A percentile compares a stretch with the other conserved stretches of the same genome.
Evolutionary conservation across 2,329 filamentous ascomycete species (phyloP).

Genomic region (Cladobotryum protrusum): DNA sequence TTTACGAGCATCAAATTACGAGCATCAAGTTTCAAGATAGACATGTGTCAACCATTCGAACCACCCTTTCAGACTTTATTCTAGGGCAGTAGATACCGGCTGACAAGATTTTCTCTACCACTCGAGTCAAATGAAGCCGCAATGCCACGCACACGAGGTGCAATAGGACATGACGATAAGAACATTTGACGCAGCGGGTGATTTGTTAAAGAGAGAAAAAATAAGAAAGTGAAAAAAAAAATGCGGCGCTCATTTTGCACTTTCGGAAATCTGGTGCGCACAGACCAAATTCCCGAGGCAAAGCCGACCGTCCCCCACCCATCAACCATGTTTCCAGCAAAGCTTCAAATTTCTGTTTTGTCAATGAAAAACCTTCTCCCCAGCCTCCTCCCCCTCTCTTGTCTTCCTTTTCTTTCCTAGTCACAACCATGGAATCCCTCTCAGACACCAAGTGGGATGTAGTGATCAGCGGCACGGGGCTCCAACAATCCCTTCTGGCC

Average conservation of each 20-base stretch:
- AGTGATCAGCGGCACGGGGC: conserved; percentile 70
- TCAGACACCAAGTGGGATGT: conserved; percentile 72
- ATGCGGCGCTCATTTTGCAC: background rate
- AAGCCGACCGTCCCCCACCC: conserved; percentile 9
- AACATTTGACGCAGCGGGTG: conserved; percentile 21
- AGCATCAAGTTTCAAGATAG: background rate
- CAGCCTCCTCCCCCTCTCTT: conserved; percentile 6
- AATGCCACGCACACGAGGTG: conserved; percentile 42
- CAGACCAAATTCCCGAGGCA: background rate
- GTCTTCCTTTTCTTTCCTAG: conserved; percentile 14
- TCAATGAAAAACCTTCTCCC: no score
- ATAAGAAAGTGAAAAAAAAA: conserved; percentile 10
- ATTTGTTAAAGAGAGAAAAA: conserved; percentile 14
- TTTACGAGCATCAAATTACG: background rate
- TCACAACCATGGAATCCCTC: conserved; percentile 61
- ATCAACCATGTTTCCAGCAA: background rate
- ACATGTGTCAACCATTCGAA: conserved; percentile 76
- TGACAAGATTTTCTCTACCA: conserved; percentile 57
- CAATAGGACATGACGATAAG: conserved; percentile 23
- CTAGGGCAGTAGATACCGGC: conserved; percentile 87
- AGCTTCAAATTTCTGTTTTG: conserved; percentile 2
- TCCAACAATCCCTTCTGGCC: conserved; percentile 73
- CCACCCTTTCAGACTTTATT: conserved; percentile 71
- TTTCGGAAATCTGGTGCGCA: background rate
- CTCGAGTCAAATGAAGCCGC: conserved; percentile 47